A percentile compares a stretch with the other conserved stretches of the same genome.
Evolutionary conservation across 2,329 filamentous ascomycete genomes (phyloP).

Genomic region (Neocucurbitaria cava): DNA sequence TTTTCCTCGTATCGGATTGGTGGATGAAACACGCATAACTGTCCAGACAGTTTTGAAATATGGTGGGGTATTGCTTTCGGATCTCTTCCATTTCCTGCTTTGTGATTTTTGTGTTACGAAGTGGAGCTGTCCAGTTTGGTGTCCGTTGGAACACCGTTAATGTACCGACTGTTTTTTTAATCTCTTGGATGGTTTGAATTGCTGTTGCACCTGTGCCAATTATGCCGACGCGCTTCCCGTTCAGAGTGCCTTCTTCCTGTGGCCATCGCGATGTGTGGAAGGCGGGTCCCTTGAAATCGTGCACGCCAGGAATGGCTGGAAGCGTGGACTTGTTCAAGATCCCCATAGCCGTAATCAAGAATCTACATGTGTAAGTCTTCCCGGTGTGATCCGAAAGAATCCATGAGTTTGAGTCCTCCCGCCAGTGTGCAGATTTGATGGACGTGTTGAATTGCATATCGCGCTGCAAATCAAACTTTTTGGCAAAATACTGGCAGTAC

Average conservation of each 20-base stretch:
- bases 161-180: constrained; percentile 14
- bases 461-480: constrained; percentile 51
- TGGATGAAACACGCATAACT: constrained; percentile 27
- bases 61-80: constrained; percentile 17
- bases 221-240: constrained; percentile 14
- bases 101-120: constrained; percentile 22
- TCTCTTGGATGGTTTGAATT: constrained; percentile 17
- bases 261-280: constrained; percentile 20
- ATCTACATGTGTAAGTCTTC: constrained; percentile 20
- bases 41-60: constrained; percentile 22
- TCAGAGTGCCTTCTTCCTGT: constrained; percentile 3
- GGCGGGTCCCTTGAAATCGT: constrained; percentile 22
- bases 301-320: constrained; percentile 27
- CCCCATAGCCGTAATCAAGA: constrained; percentile 30
- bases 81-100: constrained; percentile 23
- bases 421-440: constrained; percentile 19
- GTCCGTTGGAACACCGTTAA: constrained; percentile 21
- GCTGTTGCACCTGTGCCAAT: constrained; percentile 17
- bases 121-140: constrained; percentile 26
- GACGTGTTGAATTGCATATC: constrained; percentile 33
- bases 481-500: constrained; percentile 58
- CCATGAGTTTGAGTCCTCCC: constrained; percentile 24
- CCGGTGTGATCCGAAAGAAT: constrained; percentile 18
- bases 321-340: constrained; percentile 28
- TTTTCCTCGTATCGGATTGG: constrained; percentile 13